These are phyloP conservation scores for Aspergillus amoenus DNA, from an alignment of 2,329 filamentous ascomycete genomes.

Conservation along the genomic window DNA sequence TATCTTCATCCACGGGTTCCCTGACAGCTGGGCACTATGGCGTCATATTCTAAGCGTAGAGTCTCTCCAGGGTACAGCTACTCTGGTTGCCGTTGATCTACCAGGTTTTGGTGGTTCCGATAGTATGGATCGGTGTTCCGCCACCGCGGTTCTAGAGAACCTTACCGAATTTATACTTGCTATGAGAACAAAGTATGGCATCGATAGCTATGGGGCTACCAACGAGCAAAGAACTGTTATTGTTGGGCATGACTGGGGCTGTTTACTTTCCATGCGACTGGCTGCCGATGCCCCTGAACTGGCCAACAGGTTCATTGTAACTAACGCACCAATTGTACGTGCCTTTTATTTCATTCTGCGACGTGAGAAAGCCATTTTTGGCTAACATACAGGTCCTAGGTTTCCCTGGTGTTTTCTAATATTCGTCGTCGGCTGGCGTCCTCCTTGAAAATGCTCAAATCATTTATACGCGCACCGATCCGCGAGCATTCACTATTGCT, in stretches of 20 bases:
- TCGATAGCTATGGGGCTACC: conserved; percentile 27
- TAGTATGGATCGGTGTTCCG: conserved; percentile 49
- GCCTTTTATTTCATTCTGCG: background rate
- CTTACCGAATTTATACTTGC: conserved; percentile 54
- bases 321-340: conserved; percentile 55
- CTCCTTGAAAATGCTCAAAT: conserved; percentile 51
- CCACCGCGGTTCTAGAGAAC: conserved; percentile 53
- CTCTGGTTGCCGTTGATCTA: conserved; percentile 56
- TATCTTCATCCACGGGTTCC: conserved; percentile 60
- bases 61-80: conserved; percentile 39
- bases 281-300: conserved; percentile 59
- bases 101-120: conserved; percentile 61
- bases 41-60: conserved; percentile 47
- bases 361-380: background rate
- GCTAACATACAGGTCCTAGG: conserved; percentile 29
- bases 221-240: conserved; percentile 48
- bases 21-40: conserved; percentile 59
- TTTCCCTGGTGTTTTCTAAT: conserved; percentile 45
- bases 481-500: conserved; percentile 46
- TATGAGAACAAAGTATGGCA: conserved; percentile 49
- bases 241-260: conserved; percentile 58
- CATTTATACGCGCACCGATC: conserved; percentile 46
- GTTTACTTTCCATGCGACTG: conserved; percentile 52
- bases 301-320: conserved; percentile 56
- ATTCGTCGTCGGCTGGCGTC: conserved; percentile 41